Evolutionary conservation across 805 yeast species (phyloP), one percentile per base, ranked within the genome.

Genomic region (Kuraishia capsulata): DNA sequence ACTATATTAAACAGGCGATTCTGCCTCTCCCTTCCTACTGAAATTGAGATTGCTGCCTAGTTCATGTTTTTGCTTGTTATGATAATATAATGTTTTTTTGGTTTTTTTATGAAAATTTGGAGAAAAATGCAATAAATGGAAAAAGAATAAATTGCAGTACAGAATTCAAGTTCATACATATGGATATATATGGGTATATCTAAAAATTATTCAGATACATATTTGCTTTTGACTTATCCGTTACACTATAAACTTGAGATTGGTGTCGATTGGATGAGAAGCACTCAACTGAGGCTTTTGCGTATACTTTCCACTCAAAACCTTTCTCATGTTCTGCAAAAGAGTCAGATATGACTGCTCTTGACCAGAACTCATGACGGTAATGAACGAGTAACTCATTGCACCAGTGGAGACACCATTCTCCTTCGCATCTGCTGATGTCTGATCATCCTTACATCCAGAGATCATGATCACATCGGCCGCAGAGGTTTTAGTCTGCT

Each of bases 371-470:
- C 59, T 44, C 64, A 85, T 59, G 6, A 82, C 89, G 43, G 68
- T 65, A 34, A 83, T 66, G 50, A 86, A 83, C 1, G 94, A 81
- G 61, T 76, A 82, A 19, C 88, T 79, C 84, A 85, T 80, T 3
- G 95, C 95, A 41, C 95, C 95, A 0, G 92, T 82, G 31, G 78
- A 73, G 10, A 58, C 61, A 20, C 89, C 88, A 29, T 74, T 77
- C 52, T 81, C 86, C 17, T 63, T 65, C 0, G 95, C 82, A 57
- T 85, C 95, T 5, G 95, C 95, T 40, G 81, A 73, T 0, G 95
- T 85, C 59, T 85, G 95, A 38, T 73, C 69, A 58, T 85, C 95
- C 53, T 81, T 83, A 47, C 95, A 86, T 4, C 95, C 95, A 3
- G 87, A 77, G 39, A 85, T 62, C 59, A 76, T 71, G 19, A 85